These are phyloP conservation scores for Parastagonospora nodorum DNA, from an alignment of 2,329 filamentous ascomycete species.

Conservation along the genomic window DNA sequence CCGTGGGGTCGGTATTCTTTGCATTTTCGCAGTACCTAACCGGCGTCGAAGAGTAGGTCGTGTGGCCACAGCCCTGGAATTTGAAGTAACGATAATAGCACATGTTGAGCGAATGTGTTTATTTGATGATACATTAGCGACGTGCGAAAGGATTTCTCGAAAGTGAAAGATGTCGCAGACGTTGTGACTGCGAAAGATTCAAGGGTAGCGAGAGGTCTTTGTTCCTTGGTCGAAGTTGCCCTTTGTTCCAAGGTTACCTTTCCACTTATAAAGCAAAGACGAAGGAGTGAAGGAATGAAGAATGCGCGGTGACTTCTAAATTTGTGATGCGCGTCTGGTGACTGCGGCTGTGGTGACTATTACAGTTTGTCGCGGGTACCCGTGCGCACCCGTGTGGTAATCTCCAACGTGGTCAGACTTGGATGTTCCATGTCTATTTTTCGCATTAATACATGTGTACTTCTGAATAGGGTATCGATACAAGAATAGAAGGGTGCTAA, in stretches of 20 bases:
- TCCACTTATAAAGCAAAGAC: not conserved
- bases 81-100: slow-evolving; percentile 52
- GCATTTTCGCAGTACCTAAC: slow-evolving; percentile 40
- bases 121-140: slow-evolving; percentile 1
- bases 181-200: not conserved
- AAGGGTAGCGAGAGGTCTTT: not conserved
- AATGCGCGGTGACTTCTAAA: not conserved
- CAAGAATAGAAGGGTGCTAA: not conserved
- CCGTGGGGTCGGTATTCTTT: not conserved
- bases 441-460: not conserved
- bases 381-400: not conserved
- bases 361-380: not conserved
- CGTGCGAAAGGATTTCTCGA: not conserved
- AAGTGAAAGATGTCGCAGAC: not conserved
- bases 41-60: slow-evolving; percentile 38
- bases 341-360: not conserved
- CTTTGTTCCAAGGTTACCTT: not conserved
- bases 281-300: not conserved
- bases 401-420: not conserved
- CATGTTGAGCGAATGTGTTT: slow-evolving; percentile 33
- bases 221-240: not conserved
- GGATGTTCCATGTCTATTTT: not conserved
- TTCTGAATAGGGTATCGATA: not conserved
- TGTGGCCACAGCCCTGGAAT: slow-evolving; percentile 51
- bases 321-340: not conserved